Evolutionary conservation across 164 flowering plant species (phyloP), one percentile per base, ranked within the genome.

Genomic region (Echeveria elegans): DNA sequence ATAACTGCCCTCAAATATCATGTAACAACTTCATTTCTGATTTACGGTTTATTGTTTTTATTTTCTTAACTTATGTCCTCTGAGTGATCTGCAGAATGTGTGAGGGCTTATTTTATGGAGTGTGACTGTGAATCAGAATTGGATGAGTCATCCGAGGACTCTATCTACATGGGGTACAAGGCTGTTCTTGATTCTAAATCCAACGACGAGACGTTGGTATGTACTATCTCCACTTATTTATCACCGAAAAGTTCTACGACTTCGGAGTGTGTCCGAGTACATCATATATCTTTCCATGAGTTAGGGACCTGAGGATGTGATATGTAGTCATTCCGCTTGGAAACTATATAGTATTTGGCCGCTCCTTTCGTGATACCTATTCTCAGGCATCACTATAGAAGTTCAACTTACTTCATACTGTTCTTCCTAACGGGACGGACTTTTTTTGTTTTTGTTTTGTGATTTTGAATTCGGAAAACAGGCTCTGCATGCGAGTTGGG

Each of bases 401-500:
- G n/a, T n/a, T n/a, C n/a, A n/a, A n/a, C n/a, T n/a, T n/a, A n/a
- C n/a, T n/a, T n/a, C n/a, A n/a, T n/a, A n/a, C n/a, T n/a, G n/a
- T n/a, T n/a, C n/a, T n/a, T n/a, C n/a, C n/a, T n/a, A n/a, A n/a
- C n/a, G n/a, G n/a, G n/a, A n/a, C n/a, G n/a, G n/a, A n/a, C n/a
- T n/a, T n/a, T n/a, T n/a, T n/a, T n/a, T n/a, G n/a, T n/a, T n/a
- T 6, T 48, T 47, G 9, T 6, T 4, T n/a, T 50, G n/a, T n/a
- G n/a, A n/a, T 50, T 50, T n/a, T 7, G 24, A 0, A 26, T 47
- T 5, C 15, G 23, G 26, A 43, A 8, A 26, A 61, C 74, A 90
- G 98, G 99, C 99, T 63, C 65, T 82, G 67, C 78, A 91, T 75
- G 95, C 99, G 21, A 91, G 96, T 73, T 94, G 99, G 99, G 99